phyloP scores from a whole-genome alignment of 306 rosid species.

The Glycine soja region DNA sequence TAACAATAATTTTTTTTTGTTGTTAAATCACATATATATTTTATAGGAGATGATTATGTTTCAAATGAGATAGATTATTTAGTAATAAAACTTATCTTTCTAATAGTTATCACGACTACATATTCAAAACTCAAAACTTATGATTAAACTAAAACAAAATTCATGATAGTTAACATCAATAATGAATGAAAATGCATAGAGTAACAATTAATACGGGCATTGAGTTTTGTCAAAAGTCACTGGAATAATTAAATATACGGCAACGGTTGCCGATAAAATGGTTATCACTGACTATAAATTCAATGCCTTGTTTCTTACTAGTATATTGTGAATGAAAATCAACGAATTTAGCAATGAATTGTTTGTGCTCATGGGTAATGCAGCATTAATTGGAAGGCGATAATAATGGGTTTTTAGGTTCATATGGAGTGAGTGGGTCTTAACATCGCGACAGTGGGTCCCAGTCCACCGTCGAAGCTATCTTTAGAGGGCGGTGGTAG shows the following conservation, averaged over 20 bases:
- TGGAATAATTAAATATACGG: neutral
- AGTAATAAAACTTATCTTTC: too few relatives aligned
- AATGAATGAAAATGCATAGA: neutral
- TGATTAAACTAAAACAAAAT: too few relatives aligned
- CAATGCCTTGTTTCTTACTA: neutral
- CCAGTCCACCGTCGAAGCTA: neutral
- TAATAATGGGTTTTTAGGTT: neutral
- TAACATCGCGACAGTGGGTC: too few relatives aligned
- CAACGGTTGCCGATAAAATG: constrained; percentile 32
- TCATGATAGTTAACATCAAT: neutral
- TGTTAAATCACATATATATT: too few relatives aligned
- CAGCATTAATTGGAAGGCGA: constrained; percentile 1
- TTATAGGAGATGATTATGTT: too few relatives aligned
- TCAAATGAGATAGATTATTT: too few relatives aligned
- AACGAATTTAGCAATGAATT: neutral
- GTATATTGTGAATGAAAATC: neutral
- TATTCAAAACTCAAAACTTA: too few relatives aligned
- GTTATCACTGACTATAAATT: neutral
- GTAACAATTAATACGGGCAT: neutral
- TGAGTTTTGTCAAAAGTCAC: neutral
- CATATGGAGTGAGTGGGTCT: neutral
- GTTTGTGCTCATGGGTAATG: neutral
- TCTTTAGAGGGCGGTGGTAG: neutral
- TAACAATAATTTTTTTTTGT: too few relatives aligned
- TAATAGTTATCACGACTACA: too few relatives aligned